phyloP scores from a whole-genome alignment of 164 flowering plant genomes.

The Aristolochia contorta region DNA sequence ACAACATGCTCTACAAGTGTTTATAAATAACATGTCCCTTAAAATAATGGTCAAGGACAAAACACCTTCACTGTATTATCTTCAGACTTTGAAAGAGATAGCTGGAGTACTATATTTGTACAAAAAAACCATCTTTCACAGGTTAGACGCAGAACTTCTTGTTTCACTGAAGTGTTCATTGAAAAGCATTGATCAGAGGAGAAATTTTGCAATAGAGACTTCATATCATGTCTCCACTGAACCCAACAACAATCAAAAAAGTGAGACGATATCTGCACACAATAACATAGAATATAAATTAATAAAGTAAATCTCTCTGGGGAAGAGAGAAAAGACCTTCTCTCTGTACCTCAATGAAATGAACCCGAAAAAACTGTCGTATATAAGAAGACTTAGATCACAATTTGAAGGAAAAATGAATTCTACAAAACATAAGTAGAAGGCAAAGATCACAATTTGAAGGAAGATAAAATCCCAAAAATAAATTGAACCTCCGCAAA shows the following conservation, averaged over 20 bases:
- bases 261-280: constrained; percentile 78
- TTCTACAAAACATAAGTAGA: no score
- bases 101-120: constrained; percentile 63
- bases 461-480: background rate
- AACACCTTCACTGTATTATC: constrained; percentile 72
- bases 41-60: background rate
- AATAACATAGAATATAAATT: background rate
- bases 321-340: background rate
- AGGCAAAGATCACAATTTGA: background rate
- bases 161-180: constrained; percentile 33
- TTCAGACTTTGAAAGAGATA: constrained; percentile 79
- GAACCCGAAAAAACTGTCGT: background rate
- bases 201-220: constrained; percentile 55
- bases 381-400: no score
- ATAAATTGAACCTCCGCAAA: constrained; percentile 55
- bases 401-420: no score
- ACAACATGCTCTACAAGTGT: background rate
- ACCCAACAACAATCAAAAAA: constrained; percentile 82
- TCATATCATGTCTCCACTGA: constrained; percentile 86
- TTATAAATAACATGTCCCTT: background rate
- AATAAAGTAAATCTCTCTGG: no score
- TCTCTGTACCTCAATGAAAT: background rate
- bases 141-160: constrained; percentile 53
- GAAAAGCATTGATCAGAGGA: constrained; percentile 38
- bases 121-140: constrained; percentile 94